A percentile compares a stretch with the other conserved stretches of the same genome.
phyloP scores from a whole-genome alignment of 106 monocot species.

The Apostasia ramifera region DNA sequence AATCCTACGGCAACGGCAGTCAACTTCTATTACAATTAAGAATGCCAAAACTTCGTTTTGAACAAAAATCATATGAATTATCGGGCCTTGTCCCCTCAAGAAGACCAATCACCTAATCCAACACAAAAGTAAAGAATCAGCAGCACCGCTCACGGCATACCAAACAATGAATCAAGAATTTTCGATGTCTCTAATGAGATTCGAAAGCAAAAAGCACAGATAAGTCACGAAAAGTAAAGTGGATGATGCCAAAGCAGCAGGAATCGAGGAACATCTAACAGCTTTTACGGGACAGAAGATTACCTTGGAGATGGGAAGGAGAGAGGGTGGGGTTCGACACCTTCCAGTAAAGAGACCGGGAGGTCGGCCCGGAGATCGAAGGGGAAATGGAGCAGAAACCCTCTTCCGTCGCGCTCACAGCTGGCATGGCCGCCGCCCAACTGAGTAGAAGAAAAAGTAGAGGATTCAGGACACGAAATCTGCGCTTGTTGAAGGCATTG shows the following conservation, averaged over 20 bases:
- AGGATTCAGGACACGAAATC: no score
- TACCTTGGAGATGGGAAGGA: constrained; percentile 72
- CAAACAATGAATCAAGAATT: no score
- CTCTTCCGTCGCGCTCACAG: constrained; percentile 9
- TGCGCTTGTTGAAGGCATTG: no score
- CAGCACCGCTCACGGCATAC: neutral
- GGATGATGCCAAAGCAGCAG: neutral
- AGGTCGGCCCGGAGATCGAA: constrained; percentile 7
- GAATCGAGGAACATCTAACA: no score
- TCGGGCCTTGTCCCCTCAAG: neutral
- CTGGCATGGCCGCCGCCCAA: constrained; percentile 1
- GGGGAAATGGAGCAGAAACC: constrained; percentile 39
- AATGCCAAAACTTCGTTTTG: neutral
- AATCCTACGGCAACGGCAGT: neutral
- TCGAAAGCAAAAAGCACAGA: neutral
- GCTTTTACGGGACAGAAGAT: neutral
- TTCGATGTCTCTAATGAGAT: neutral
- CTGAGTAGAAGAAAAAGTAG: neutral
- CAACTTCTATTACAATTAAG: neutral
- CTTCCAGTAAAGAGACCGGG: constrained; percentile 62
- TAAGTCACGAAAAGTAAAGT: neutral
- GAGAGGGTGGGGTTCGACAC: constrained; percentile 85
- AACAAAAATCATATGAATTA: neutral
- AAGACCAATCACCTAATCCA: neutral
- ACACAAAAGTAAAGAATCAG: neutral